A percentile compares a stretch with the other conserved stretches of the same genome.
Conservation (phyloP, 805 yeast genomes). For the Babjeviella inositovora region DNA sequence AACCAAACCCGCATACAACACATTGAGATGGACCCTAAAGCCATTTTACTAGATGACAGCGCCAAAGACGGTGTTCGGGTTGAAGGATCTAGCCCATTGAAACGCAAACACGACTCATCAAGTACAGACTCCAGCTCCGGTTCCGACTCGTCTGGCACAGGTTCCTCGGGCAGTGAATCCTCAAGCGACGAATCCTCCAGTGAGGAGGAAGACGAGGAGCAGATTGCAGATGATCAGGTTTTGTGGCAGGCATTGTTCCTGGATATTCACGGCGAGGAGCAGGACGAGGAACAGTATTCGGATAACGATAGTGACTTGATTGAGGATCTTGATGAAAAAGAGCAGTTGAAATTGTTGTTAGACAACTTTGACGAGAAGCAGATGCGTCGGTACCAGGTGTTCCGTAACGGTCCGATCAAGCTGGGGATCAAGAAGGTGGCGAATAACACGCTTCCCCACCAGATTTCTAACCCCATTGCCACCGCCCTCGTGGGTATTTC, state of each 20-base stretch:
- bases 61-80: too few relatives aligned
- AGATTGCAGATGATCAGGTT: slow-evolving; percentile 4
- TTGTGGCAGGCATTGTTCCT: too few relatives aligned
- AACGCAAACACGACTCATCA: too few relatives aligned
- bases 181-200: neutral
- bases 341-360: slow-evolving; percentile 43
- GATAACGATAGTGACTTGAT: slow-evolving; percentile 6
- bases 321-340: slow-evolving; percentile 29
- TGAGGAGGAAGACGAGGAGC: slow-evolving; percentile 6
- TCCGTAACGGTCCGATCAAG: slow-evolving; percentile 41
- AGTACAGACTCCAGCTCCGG: too few relatives aligned
- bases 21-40: too few relatives aligned
- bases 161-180: too few relatives aligned
- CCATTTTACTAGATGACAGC: too few relatives aligned
- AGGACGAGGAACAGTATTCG: slow-evolving; percentile 8
- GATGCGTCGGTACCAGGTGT: slow-evolving; percentile 75
- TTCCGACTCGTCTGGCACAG: too few relatives aligned
- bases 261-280: slow-evolving; percentile 2
- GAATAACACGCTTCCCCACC: slow-evolving; percentile 63
- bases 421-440: slow-evolving; percentile 72
- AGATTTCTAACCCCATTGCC: slow-evolving; percentile 65
- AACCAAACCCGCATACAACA: too few relatives aligned
- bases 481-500: slow-evolving; percentile 76
- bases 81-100: too few relatives aligned
- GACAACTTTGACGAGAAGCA: slow-evolving; percentile 70